A percentile compares a stretch with the other conserved stretches of the same genome.
These are phyloP conservation scores for Spiromastix sp. DNA, from an alignment of 2,329 filamentous ascomycete species.

Conservation along the genomic window DNA sequence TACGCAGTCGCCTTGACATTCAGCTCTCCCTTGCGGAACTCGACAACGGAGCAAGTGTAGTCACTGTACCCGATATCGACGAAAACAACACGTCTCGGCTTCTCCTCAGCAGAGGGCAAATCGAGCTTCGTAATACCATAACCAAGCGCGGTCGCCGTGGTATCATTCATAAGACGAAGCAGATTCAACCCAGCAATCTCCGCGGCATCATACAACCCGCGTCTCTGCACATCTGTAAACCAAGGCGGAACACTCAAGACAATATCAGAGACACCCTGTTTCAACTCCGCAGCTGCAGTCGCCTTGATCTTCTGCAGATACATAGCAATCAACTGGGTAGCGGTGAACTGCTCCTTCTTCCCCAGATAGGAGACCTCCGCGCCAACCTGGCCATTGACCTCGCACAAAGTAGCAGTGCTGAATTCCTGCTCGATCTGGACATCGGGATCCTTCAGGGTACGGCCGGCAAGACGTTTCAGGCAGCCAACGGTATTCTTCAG, in stretches of 20 bases:
- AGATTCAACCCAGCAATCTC: conserved; percentile 91
- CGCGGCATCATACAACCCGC: conserved; percentile 78
- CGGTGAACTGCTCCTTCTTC: conserved; percentile 92
- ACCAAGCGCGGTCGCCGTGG: conserved; percentile 86
- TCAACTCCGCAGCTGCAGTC: conserved; percentile 77
- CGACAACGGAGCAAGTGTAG: conserved; percentile 87
- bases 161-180: conserved; percentile 94
- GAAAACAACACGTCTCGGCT: conserved; percentile 81
- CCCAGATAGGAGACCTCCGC: conserved; percentile 88
- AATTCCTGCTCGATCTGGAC: conserved; percentile 85
- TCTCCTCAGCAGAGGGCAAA: conserved; percentile 78
- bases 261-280: conserved; percentile 81
- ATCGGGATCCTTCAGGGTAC: conserved; percentile 80
- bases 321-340: conserved; percentile 89
- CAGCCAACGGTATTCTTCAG: conserved; percentile 96
- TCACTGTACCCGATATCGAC: conserved; percentile 94
- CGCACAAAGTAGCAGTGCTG: conserved; percentile 74
- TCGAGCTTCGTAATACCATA: conserved; percentile 98
- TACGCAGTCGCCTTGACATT: conserved; percentile 85
- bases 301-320: conserved; percentile 90
- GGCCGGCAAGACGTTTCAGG: conserved; percentile 86
- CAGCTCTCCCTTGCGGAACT: conserved; percentile 95
- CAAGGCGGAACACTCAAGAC: conserved; percentile 91
- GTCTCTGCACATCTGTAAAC: conserved; percentile 93
- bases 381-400: conserved; percentile 88